Base-by-base conservation (phyloP, 1,284 basidiomycete species). In the Apiotrichum siamense region DNA sequence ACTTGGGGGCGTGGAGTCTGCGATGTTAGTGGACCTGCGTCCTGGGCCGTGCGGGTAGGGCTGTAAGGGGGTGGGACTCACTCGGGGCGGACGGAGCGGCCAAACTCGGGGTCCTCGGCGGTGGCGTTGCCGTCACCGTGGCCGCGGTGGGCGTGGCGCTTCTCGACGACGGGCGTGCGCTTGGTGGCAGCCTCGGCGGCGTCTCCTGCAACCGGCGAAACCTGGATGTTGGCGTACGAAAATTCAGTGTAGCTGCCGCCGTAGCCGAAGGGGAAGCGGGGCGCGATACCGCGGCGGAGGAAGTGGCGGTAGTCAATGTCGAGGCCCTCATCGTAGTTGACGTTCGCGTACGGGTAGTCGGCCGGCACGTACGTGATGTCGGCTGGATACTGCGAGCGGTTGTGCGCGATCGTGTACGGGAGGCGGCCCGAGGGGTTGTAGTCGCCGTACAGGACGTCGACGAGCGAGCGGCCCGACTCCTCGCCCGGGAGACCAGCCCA, bases 161-260 rank as follows among this genome's bases (percentile, higher is more conserved):
- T 10, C 15, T 25, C 23, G 9, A 25, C 21, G 29, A 20, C 21
- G 31, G 18, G 18, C 17, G 17, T n/a, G 20, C 33, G 21, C 10
- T 29, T 13, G 31, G 18, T 31, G 12, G 17, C 26, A 23, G 48
- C n/a, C 4, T 25, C 31, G n/a, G 20, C 27, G 12, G 5, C 17
- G 17, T 18, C 24, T 3, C 20, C 9, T n/a, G n/a, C n/a, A 7
- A 29, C 29, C 25, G 24, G 10, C 17, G 17, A 15, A 25, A 52
- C 29, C 20, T 29, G 11, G 21, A 52, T 33, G 42, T 53, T 40
- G 5, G 41, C 21, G 65, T 87, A 88, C 27, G 79, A 73, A 70
- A 93, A 96, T 0, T 74, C 79, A 31, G 90, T 86, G 76, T 93
- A 94, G 52, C 84, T 87, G 60, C 93, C 71, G 0, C 89, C 89